Evolutionary conservation across 2,329 filamentous ascomycete species (phyloP), one percentile per base, ranked within the genome.

Genomic region (Colletotrichum magnum): DNA sequence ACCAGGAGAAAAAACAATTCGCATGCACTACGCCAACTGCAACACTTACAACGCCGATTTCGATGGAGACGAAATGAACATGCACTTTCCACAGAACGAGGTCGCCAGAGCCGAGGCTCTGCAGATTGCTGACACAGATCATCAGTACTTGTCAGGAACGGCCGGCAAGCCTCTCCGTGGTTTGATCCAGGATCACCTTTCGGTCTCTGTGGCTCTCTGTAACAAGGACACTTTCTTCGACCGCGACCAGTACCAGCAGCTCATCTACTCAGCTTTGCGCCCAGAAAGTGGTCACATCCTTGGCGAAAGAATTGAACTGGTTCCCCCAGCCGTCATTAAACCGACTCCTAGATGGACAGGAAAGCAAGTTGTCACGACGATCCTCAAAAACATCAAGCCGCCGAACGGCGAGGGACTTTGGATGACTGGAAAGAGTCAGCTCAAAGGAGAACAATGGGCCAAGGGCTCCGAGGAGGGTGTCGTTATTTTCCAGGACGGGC

Each of bases 31-130:
- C 82, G 95, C 96, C 75, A 99, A 99, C 80, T 98, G 96, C 80
- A 99, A 99, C 77, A 98, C 96, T 0, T 99, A 99, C 86, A 99
- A 99, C 75, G 96, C 96, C 39, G 96, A 99, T 86, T 99, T 99
- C 77, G 97, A 99, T 77, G 96, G 96, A 80, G 96, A 99, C 78
- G 96, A 99, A 81, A 99, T 99, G 96, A 99, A 99, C 80, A 97
- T 99, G 95, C 96, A 99, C 82, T 98, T 99, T 77, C 96, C 96
- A 1, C 96, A 99, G 75, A 98, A 97, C 74, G 97, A 98, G 78
- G 87, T 98, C 72, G 96, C 96, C 16, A 89, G 96, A 74, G 93
- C 95, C 2, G 96, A 99, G 82, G 96, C 96, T 2, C 88, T 97
- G 73, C 93, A 94, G 74, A 92, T 99, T 75, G 96, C 96, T 45